Percentiles rank a stretch among this genome's conserved stretches.
These are phyloP conservation scores for Saccharomycopsis sp. DNA, from an alignment of 805 yeast species.

Conservation along the genomic window DNA sequence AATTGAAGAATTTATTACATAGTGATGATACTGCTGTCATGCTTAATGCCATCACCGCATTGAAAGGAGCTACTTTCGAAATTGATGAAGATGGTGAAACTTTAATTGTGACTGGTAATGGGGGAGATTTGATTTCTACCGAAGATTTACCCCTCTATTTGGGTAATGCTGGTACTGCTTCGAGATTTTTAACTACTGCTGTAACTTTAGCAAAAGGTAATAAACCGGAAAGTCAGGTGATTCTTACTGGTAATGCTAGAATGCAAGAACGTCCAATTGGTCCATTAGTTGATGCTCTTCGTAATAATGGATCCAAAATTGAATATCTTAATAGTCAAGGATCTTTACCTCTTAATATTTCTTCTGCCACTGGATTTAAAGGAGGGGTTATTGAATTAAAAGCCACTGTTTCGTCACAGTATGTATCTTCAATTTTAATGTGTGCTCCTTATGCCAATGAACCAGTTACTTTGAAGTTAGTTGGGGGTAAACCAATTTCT, in stretches of 20 bases:
- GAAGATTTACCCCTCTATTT: slow-evolving; percentile 63
- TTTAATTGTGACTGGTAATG: slow-evolving; percentile 72
- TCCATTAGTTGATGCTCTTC: slow-evolving; percentile 85
- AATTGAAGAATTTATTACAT: slow-evolving; percentile 75
- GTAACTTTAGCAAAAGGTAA: slow-evolving; percentile 71
- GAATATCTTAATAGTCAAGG: slow-evolving; percentile 66
- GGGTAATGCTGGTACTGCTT: slow-evolving; percentile 98
- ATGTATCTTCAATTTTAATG: slow-evolving; percentile 92
- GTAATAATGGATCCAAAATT: slow-evolving; percentile 66
- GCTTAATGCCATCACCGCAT: slow-evolving; percentile 73
- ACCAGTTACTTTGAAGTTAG: slow-evolving; percentile 79
- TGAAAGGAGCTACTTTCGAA: slow-evolving; percentile 55
- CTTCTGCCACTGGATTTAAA: slow-evolving; percentile 55
- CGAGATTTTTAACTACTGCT: slow-evolving; percentile 86
- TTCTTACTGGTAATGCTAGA: slow-evolving; percentile 87
- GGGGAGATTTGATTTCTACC: slow-evolving; percentile 60
- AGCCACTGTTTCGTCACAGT: slow-evolving; percentile 95
- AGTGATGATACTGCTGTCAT: slow-evolving; percentile 95
- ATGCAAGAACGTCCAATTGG: slow-evolving; percentile 98
- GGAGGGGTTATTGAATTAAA: slow-evolving; percentile 93
- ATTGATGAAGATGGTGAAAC: slow-evolving; percentile 73
- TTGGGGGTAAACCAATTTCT: slow-evolving; percentile 96
- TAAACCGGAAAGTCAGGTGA: slow-evolving; percentile 35
- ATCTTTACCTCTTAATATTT: slow-evolving; percentile 72
- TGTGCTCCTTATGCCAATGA: slow-evolving; percentile 92